Evolutionary conservation across 2,329 filamentous ascomycete genomes (phyloP), one percentile per base, ranked within the genome.

Genomic region (Penicillium sp.): DNA sequence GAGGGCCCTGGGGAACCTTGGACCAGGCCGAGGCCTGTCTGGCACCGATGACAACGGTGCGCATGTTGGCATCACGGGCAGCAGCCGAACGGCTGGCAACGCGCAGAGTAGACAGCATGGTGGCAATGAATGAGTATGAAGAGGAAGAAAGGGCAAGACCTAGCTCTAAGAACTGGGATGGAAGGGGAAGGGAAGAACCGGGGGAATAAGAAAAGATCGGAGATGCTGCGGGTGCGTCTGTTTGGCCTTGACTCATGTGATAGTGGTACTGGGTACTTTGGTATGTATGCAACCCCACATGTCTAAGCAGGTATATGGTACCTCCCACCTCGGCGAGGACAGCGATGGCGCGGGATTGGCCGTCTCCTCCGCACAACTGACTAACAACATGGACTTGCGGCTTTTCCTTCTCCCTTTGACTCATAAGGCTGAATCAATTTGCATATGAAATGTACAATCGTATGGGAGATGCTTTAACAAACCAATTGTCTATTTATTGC

Each of bases 1-100:
- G 92, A 83, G 92, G 92, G 60, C 92, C 92, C 78, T 96, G 90
- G 63, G 90, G 87, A 50, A 97, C 90, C 68, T 89, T 88, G 69
- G 89, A 84, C 92, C 92, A 97, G 63, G 88, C 89, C 55, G 91
- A 96, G 63, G 84, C 86, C 65, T 86, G 82, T 69, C 83, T 79
- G 59, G 78, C 72, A 62, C 76, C 76, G 53, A 69, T 64, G 51
- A 72, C 53, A 22, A 73, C 60, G 52, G 67, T 63, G 59, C 73
- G 71, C 63, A 72, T 53, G 60, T 64, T 66, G 55, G 69, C 68
- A 61, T 74, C 66, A 59, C 68, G 70, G 61, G 66, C 62, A 52
- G 63, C 70, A 66, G 70, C 69, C 58, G 67, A 68, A 45, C 73
- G 74, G 65, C 71, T 69, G 62, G 71, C 69, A 49, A 76, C 63